Percentiles rank a stretch among this genome's conserved stretches.
Conservation (phyloP, 768 basidiomycete genomes). For the Podaxis sp. region DNA sequence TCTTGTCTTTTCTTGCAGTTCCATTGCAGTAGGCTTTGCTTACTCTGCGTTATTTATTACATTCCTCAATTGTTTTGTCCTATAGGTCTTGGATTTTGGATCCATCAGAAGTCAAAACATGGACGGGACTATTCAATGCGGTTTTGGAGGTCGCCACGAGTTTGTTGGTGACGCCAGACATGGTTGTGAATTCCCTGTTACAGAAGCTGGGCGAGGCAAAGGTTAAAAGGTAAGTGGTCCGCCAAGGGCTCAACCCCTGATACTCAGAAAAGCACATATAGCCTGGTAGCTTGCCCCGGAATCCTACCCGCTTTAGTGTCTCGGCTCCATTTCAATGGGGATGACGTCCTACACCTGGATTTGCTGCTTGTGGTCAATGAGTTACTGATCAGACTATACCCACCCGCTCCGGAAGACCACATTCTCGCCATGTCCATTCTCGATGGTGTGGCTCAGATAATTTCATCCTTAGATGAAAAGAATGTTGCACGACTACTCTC, state of each 20-base stretch:
- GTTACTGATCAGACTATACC: constrained; percentile 33
- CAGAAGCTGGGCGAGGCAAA: neutral
- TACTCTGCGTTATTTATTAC: neutral
- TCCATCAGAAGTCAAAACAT: constrained; percentile 26
- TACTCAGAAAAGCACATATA: neutral
- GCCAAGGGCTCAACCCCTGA: neutral
- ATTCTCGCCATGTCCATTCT: constrained; percentile 32
- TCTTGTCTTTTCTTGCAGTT: constrained; percentile 42
- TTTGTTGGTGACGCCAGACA: neutral
- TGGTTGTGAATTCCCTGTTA: neutral
- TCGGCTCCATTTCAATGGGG: neutral
- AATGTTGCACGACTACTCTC: constrained; percentile 34
- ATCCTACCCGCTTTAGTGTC: neutral
- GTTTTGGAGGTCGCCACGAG: neutral
- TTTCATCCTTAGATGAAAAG: constrained; percentile 25
- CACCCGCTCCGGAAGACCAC: constrained; percentile 25
- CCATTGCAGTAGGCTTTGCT: constrained; percentile 42
- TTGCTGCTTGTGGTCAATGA: constrained; percentile 29
- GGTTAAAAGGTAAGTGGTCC: neutral
- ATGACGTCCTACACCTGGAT: neutral
- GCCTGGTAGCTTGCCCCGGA: neutral
- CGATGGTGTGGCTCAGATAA: constrained; percentile 28
- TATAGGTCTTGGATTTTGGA: constrained; percentile 39
- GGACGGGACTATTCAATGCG: neutral
- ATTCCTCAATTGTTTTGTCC: neutral